phyloP scores from a whole-genome alignment of 2,329 filamentous ascomycete genomes.

The Fusarium kyushuense region DNA sequence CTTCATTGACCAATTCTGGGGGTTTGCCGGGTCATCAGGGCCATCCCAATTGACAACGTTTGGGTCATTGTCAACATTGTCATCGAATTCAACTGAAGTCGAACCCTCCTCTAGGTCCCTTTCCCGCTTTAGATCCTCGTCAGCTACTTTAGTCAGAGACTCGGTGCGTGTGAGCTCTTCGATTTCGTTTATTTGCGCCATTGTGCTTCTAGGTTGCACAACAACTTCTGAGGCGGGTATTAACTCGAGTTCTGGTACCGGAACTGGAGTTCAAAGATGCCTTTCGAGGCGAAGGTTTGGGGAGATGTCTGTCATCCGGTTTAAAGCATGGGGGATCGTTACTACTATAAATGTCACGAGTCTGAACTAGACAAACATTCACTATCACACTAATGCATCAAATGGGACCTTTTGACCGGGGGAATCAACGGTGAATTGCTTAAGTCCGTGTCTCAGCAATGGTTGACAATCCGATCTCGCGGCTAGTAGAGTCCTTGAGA shows the following conservation, averaged over 20 bases:
- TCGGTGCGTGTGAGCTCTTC: conserved; percentile 23
- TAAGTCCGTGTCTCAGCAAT: conserved; percentile 28
- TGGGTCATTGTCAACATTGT: conserved; percentile 31
- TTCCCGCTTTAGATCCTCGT: conserved; percentile 23
- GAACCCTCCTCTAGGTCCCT: conserved; percentile 40
- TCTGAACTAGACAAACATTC: background rate
- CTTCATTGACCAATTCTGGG: conserved; percentile 67
- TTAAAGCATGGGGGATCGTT: background rate
- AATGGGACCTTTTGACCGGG: background rate
- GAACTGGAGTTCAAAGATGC: background rate
- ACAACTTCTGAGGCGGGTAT: background rate
- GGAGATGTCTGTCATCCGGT: background rate
- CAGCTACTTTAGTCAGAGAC: conserved; percentile 7
- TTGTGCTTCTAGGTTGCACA: conserved; percentile 9
- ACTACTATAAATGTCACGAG: conserved; percentile 20
- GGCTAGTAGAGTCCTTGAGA: conserved; percentile 7
- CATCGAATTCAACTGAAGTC: conserved; percentile 40
- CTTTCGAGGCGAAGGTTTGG: background rate
- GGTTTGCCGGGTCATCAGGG: conserved; percentile 67
- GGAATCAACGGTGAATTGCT: conserved; percentile 20
- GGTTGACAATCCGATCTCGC: conserved; percentile 2
- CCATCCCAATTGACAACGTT: conserved; percentile 70
- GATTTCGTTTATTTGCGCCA: conserved; percentile 21
- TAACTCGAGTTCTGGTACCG: background rate
- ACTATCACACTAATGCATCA: conserved; percentile 15